phyloP scores from a whole-genome alignment of 352 stramenopile genomes.

The Pythium utonaiense region DNA sequence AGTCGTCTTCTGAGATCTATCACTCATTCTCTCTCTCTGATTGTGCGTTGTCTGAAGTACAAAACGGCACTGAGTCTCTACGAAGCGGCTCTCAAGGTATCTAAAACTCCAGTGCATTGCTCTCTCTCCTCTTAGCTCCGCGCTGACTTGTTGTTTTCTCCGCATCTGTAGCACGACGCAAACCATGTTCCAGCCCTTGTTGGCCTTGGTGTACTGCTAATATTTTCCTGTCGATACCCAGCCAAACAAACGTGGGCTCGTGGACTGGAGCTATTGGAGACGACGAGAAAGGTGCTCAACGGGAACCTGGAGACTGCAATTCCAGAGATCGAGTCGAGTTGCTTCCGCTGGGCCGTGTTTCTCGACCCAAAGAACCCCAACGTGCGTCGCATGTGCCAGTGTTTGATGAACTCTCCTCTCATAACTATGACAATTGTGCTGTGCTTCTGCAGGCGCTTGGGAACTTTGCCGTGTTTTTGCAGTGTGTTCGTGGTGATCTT shows the following conservation, averaged over 20 bases:
- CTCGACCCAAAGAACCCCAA: slow-evolving; percentile 46
- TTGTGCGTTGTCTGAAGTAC: slow-evolving; percentile 29
- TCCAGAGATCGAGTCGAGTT: slow-evolving; percentile 42
- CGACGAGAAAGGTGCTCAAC: slow-evolving; percentile 14
- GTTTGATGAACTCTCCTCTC: background rate
- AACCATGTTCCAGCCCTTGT: slow-evolving; percentile 38
- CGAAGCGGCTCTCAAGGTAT: slow-evolving; percentile 50
- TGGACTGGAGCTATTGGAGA: slow-evolving; percentile 34
- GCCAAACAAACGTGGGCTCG: slow-evolving; percentile 47
- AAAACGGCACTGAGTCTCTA: slow-evolving; percentile 46
- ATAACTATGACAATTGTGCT: background rate
- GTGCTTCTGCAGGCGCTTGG: slow-evolving; percentile 36
- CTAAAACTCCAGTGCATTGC: background rate
- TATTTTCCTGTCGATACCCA: slow-evolving; percentile 61
- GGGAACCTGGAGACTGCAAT: slow-evolving; percentile 19
- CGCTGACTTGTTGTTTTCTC: background rate
- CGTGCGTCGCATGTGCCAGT: slow-evolving; percentile 23
- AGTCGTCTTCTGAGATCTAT: no score
- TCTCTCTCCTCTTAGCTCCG: background rate
- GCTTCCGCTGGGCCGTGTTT: slow-evolving; percentile 64
- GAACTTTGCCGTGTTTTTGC: slow-evolving; percentile 59
- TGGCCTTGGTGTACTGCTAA: slow-evolving; percentile 47
- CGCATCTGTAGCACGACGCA: slow-evolving; percentile 27
- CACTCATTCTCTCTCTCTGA: no score
- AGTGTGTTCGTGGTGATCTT: slow-evolving; percentile 54